Conservation (phyloP, 768 basidiomycete species). For the Suillus placidus region DNA sequence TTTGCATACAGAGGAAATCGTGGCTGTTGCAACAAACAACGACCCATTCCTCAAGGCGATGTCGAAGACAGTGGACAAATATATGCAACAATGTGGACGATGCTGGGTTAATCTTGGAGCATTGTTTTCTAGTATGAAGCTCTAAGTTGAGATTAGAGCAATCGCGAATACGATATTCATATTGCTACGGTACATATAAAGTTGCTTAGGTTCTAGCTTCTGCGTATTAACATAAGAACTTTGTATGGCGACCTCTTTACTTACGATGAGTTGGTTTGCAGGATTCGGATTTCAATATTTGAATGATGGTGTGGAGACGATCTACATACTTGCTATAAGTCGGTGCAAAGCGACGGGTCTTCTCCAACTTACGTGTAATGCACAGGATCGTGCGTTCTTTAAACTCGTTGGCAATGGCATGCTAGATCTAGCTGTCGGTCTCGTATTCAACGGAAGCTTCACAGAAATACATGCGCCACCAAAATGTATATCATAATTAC, state of each 20-base stretch:
- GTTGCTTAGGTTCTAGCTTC: too few relatives aligned
- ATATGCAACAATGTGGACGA: conserved; percentile 85
- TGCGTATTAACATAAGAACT: too few relatives aligned
- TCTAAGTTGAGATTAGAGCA: conserved; percentile 35
- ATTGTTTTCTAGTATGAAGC: conserved; percentile 83
- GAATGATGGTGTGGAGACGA: too few relatives aligned
- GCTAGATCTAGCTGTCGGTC: conserved; percentile 89
- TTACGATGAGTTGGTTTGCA: too few relatives aligned
- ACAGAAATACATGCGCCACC: conserved; percentile 1
- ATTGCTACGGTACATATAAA: too few relatives aligned
- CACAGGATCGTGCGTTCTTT: conserved; percentile 81
- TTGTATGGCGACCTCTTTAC: too few relatives aligned
- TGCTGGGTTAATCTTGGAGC: conserved; percentile 83
- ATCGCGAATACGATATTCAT: neutral
- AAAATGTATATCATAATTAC: conserved; percentile 29
- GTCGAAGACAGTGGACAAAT: conserved; percentile 64
- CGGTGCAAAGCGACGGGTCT: too few relatives aligned
- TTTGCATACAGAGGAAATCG: conserved; percentile 53
- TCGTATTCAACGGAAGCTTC: conserved; percentile 86
- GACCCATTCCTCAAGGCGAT: conserved; percentile 52
- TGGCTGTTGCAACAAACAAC: conserved; percentile 53
- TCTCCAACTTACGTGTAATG: too few relatives aligned
- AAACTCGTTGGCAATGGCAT: conserved; percentile 86
- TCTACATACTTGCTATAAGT: too few relatives aligned
- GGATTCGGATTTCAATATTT: too few relatives aligned